Evolutionary conservation across 2,329 filamentous ascomycete species (phyloP).

Genomic region (Mariannaea elegans): DNA sequence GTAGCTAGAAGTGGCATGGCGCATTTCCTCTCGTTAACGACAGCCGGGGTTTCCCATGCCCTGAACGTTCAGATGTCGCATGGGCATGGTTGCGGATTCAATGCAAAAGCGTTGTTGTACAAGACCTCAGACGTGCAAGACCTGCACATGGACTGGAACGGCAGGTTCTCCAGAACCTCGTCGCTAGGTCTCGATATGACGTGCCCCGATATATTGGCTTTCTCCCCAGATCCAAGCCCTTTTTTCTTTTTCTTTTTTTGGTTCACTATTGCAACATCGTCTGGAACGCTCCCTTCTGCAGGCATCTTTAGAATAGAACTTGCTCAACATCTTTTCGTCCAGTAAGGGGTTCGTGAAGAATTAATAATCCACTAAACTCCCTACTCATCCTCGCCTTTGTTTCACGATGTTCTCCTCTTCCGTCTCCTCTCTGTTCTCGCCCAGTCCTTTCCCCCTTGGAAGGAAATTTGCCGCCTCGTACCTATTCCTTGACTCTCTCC

Average conservation of each 20-base stretch:
- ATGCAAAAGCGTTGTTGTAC: conserved; percentile 12
- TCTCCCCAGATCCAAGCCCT: neutral
- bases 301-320: neutral
- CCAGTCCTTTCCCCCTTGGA: neutral
- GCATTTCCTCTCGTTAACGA: neutral
- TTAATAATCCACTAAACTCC: conserved; percentile 13
- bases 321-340: neutral
- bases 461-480: no score
- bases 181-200: conserved; percentile 4
- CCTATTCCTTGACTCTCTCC: no score
- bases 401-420: conserved; percentile 9
- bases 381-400: conserved; percentile 13
- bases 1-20: conserved; percentile 25
- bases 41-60: conserved; percentile 6
- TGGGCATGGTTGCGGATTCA: conserved; percentile 7
- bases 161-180: neutral
- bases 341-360: conserved; percentile 3
- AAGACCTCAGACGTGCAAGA: conserved; percentile 1
- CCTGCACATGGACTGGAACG: neutral
- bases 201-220: conserved; percentile 1
- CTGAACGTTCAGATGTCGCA: neutral
- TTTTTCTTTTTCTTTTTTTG: no score
- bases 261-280: neutral
- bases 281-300: neutral
- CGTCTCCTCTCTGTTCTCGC: neutral